Base-by-base conservation (phyloP, 768 basidiomycete genomes). In the Tulasnella sp. region DNA sequence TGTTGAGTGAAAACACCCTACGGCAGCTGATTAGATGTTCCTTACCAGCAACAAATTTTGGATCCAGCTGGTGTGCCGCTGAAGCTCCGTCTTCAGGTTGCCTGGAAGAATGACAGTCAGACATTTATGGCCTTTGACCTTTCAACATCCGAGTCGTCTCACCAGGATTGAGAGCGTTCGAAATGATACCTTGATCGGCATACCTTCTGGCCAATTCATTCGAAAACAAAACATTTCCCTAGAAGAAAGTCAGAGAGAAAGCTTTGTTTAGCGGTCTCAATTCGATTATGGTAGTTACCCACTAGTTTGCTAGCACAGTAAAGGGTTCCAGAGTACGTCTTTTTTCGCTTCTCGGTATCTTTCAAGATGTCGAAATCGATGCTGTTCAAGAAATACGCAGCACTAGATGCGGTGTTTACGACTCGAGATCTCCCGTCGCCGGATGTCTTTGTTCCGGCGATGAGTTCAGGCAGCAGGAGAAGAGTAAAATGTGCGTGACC, bases 341-440 rank as follows among this genome's bases (percentile, higher is more conserved):
- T 72, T 22, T 39, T 72, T 32, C 71, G 32, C 22, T 39, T 22
- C 14, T 65, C 22, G 14, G 34, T 75, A 72, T 83, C 83, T 68
- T 77, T 80, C 75, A 85, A 77, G 1, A 83, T 80, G 14, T 82
- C 80, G 73, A 79, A 86, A 74, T 83, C 14, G 62, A 66, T 52
- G n/a, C 26, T 40, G 7, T 32, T 29, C 14, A 19, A 16, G 22
- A 65, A 19, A 62, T 72, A 72, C 29, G 67, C 72, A 12, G 41
- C 74, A 17, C 34, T 34, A 1, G 74, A 74, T 2, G 71, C 64
- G 40, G 47, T 39, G 19, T 72, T 47, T 5, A 74, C 64, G n/a
- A 74, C 71, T 11, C 73, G 73, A 35, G 70, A 73, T 59, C 73
- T 74, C 5, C 44, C 44, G 17, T 74, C 73, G 9, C 62, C 17